phyloP scores from a whole-genome alignment of 495 filamentous ascomycete genomes.

The Neurospora hispaniola region DNA sequence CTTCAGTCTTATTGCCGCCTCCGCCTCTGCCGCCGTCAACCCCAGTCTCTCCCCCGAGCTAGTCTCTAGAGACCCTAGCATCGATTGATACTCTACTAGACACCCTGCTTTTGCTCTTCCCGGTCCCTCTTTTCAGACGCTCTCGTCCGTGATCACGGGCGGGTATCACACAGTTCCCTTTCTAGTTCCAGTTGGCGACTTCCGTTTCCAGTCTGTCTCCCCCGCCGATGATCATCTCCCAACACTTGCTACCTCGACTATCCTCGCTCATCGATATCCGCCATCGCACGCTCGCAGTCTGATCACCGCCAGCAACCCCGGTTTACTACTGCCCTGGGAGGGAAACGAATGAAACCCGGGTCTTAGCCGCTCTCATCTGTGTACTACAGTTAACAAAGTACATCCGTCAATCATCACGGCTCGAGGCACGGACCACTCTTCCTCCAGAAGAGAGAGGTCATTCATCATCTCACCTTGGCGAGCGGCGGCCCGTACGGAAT shows the following conservation, averaged over 20 bases:
- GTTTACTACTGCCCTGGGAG: neutral
- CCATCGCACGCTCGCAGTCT: neutral
- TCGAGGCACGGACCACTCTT: conserved; percentile 27
- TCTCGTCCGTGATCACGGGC: neutral
- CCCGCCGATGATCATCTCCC: neutral
- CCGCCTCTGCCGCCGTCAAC: conserved; percentile 8
- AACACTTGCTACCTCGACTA: neutral
- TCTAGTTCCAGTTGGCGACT: neutral
- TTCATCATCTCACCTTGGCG: neutral
- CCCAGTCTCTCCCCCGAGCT: neutral
- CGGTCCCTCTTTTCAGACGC: neutral
- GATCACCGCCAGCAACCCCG: neutral
- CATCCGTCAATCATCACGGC: conserved; percentile 5
- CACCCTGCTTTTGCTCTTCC: neutral
- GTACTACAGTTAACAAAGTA: conserved; percentile 25
- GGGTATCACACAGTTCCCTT: neutral
- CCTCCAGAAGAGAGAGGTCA: neutral
- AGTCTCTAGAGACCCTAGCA: neutral
- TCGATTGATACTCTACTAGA: neutral
- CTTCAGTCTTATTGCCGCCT: conserved; percentile 4
- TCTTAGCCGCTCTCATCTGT: conserved; percentile 32
- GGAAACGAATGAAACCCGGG: conserved; percentile 34
- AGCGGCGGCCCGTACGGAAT: neutral
- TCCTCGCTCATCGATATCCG: neutral
- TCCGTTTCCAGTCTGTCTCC: neutral